phyloP scores from a whole-genome alignment of 2,329 filamentous ascomycete genomes.

The Hymenoscyphus repandus region DNA sequence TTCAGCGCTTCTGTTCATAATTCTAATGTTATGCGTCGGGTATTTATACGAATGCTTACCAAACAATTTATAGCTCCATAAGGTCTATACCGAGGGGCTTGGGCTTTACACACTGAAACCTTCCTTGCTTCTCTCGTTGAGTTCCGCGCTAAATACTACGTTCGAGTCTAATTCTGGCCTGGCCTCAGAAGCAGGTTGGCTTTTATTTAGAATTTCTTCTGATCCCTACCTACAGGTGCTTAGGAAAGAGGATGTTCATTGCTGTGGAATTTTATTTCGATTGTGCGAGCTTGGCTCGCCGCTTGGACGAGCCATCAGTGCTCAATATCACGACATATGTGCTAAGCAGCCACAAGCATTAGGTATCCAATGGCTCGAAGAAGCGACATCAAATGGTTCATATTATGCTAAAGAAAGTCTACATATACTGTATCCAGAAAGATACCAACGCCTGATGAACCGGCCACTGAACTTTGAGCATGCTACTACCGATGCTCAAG shows the following conservation, averaged over 20 bases:
- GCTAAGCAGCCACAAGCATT: not conserved
- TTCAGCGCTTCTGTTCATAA: too few species aligned
- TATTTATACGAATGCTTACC: too few species aligned
- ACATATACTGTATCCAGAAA: not conserved
- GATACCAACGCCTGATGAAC: not conserved
- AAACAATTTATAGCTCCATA: not conserved
- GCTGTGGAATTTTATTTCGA: not conserved
- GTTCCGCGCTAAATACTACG: not conserved
- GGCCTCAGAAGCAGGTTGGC: not conserved
- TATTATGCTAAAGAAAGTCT: conserved; percentile 3
- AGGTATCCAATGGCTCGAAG: not conserved
- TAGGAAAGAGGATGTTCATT: not conserved
- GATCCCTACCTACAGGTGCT: not conserved
- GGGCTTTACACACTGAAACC: not conserved
- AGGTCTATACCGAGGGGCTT: not conserved
- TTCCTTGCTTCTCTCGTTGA: not conserved
- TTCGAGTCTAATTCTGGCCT: not conserved
- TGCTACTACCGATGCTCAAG: not conserved
- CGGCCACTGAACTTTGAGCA: not conserved
- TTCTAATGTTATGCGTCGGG: too few species aligned
- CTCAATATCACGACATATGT: not conserved
- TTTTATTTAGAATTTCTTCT: not conserved
- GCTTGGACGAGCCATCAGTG: not conserved
- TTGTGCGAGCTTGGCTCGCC: not conserved
- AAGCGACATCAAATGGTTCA: not conserved